Evolutionary conservation across 169 alveolate species (phyloP).

Genomic region (Plasmodium reichenowi): DNA sequence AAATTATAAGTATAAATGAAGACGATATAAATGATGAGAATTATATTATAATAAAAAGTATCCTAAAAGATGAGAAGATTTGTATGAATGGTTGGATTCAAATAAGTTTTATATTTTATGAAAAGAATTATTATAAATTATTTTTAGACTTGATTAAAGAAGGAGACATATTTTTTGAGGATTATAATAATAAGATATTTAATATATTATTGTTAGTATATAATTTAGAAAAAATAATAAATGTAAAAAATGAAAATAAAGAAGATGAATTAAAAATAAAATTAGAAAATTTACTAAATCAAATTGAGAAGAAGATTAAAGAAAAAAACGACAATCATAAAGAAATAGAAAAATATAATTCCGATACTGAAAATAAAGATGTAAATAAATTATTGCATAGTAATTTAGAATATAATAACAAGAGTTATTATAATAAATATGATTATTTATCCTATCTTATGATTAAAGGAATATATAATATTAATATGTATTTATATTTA

Average conservation of each 20-base stretch:
- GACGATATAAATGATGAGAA: conserved; percentile 66
- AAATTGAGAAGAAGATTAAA: conserved; percentile 34
- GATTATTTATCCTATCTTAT: conserved; percentile 37
- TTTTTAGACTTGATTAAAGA: conserved; percentile 58
- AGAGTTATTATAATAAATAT: background rate
- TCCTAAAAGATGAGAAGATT: conserved; percentile 37
- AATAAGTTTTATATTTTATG: conserved; percentile 20
- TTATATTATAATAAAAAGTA: conserved; percentile 23
- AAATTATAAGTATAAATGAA: conserved; percentile 33
- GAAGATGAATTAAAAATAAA: conserved; percentile 75
- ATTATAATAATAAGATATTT: conserved; percentile 21
- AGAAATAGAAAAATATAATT: background rate
- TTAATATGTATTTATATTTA: conserved; percentile 36
- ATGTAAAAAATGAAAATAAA: conserved; percentile 34
- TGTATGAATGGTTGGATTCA: conserved; percentile 51
- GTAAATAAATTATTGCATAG: background rate
- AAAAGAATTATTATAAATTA: conserved; percentile 43
- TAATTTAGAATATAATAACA: background rate
- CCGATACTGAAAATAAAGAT: background rate
- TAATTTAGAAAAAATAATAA: conserved; percentile 44
- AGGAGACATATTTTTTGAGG: conserved; percentile 32
- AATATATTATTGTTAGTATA: conserved; percentile 30
- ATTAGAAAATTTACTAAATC: conserved; percentile 65
- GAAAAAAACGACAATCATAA: background rate
- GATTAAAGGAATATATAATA: conserved; percentile 55